Percentiles rank a stretch among this genome's conserved stretches.
Conservation (phyloP, 2,329 filamentous ascomycete genomes). For the Aspergillus novofumigatus region DNA sequence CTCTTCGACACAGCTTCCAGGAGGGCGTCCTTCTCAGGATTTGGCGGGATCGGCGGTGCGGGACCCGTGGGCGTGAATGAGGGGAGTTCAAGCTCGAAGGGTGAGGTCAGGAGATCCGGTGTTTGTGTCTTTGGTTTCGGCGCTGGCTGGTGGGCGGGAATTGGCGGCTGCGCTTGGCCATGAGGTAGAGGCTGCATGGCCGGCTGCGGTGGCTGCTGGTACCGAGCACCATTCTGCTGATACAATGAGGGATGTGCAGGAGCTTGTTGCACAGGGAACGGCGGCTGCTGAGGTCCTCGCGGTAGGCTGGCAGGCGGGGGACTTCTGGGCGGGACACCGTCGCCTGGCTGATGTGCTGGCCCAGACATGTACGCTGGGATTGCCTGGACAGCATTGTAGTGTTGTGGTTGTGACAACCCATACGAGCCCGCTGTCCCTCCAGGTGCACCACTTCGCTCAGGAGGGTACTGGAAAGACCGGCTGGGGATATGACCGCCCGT, state of each 20-base stretch:
- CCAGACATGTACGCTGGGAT: slow-evolving; percentile 14
- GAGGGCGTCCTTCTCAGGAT: slow-evolving; percentile 90
- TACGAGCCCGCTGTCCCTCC: slow-evolving; percentile 5
- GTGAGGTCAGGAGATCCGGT: slow-evolving; percentile 59
- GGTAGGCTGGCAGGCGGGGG: slow-evolving; percentile 3
- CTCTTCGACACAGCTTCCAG: slow-evolving; percentile 70
- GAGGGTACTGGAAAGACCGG: slow-evolving; percentile 23
- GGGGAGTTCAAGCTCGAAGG: slow-evolving; percentile 57
- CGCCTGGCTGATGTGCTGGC: slow-evolving; percentile 11
- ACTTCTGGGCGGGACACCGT: slow-evolving; percentile 10
- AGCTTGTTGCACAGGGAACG: slow-evolving; percentile 17
- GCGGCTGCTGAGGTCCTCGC: slow-evolving; percentile 18
- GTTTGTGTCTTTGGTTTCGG: slow-evolving; percentile 34
- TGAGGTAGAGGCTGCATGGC: slow-evolving; percentile 15
- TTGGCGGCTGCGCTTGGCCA: slow-evolving; percentile 21
- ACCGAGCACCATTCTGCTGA: slow-evolving; percentile 18
- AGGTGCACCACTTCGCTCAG: slow-evolving; percentile 25
- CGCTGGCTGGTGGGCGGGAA: slow-evolving; percentile 13
- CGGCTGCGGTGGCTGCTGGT: slow-evolving; percentile 27
- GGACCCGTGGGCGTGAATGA: slow-evolving; percentile 43
- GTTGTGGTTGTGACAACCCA: background rate
- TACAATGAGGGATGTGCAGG: slow-evolving; percentile 19
- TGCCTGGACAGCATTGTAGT: background rate
- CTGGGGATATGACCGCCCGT: slow-evolving; percentile 3
- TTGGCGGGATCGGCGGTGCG: slow-evolving; percentile 85